Evolutionary conservation across 2,329 filamentous ascomycete species (phyloP).

Genomic region (Cylindrodendrum hubeiense): DNA sequence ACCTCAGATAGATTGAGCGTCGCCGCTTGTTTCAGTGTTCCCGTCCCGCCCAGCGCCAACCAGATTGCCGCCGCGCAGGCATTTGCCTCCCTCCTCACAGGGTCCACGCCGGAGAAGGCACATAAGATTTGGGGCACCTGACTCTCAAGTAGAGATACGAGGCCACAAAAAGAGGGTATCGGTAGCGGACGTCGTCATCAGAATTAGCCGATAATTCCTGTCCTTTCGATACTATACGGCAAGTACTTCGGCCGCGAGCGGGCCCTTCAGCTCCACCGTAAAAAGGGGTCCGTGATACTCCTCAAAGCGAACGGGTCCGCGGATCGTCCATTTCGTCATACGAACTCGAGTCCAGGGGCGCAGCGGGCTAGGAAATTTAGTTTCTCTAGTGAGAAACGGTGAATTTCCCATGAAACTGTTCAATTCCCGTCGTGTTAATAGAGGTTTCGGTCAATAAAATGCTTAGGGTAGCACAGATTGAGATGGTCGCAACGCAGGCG

Average conservation of each 20-base stretch:
- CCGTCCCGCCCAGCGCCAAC: neutral
- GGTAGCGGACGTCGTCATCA: neutral
- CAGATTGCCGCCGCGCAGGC: neutral
- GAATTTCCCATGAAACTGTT: neutral
- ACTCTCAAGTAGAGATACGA: neutral
- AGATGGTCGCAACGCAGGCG: too few species aligned
- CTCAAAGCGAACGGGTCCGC: slow-evolving; percentile 11
- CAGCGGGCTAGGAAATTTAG: neutral
- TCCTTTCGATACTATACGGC: neutral
- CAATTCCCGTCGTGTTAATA: neutral
- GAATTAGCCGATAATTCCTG: neutral
- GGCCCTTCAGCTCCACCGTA: slow-evolving; percentile 4
- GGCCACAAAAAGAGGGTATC: neutral
- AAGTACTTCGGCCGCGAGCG: neutral
- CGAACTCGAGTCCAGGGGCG: neutral
- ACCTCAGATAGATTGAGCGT: slow-evolving; percentile 16
- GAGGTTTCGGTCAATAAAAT: neutral
- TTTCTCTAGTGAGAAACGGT: neutral
- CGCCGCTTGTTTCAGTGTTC: slow-evolving; percentile 23
- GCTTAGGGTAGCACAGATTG: neutral
- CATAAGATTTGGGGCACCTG: neutral
- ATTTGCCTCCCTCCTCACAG: neutral
- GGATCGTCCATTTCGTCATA: slow-evolving; percentile 16
- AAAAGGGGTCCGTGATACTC: slow-evolving; percentile 30
- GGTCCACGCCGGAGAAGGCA: neutral